Evolutionary conservation across 176 grass and related monocot genomes (phyloP).

Genomic region (Zizania latifolia): DNA sequence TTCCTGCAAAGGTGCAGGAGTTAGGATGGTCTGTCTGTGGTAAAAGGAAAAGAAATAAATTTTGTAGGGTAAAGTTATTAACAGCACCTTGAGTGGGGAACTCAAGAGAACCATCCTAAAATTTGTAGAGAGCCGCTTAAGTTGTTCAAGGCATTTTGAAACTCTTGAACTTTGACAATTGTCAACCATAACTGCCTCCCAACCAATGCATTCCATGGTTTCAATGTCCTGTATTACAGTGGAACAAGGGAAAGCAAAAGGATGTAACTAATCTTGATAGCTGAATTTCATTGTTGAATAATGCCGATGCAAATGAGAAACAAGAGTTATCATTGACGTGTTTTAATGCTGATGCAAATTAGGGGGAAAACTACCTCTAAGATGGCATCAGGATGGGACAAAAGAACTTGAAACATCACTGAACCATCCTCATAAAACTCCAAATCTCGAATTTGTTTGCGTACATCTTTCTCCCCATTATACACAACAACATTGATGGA

Average conservation of each 20-base stretch:
- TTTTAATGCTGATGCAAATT: constrained; percentile 5
- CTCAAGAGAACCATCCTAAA: constrained; percentile 73
- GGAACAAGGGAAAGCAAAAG: constrained; percentile 1
- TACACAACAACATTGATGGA: constrained; percentile 72
- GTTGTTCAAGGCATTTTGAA: constrained; percentile 61
- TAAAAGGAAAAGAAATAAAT: not conserved
- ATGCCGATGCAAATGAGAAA: not conserved
- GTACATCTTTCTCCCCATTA: constrained; percentile 55
- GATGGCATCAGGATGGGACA: constrained; percentile 68
- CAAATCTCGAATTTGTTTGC: constrained; percentile 60
- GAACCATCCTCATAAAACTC: constrained; percentile 67
- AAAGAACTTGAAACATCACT: constrained; percentile 81
- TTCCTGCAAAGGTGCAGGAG: constrained; percentile 66
- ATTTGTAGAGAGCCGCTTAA: constrained; percentile 59
- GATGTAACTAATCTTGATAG: constrained; percentile 7
- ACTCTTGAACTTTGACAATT: constrained; percentile 68
- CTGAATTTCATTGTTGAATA: constrained; percentile 1
- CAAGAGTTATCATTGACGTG: not conserved
- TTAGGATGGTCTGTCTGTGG: constrained; percentile 12
- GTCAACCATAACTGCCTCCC: constrained; percentile 75
- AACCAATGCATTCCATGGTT: constrained; percentile 45
- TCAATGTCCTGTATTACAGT: constrained; percentile 53
- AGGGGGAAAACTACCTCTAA: constrained; percentile 54
- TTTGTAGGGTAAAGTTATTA: not conserved
- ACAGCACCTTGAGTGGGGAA: constrained; percentile 57